Percentiles rank a stretch among this genome's conserved stretches.
Evolutionary conservation across 192 early-diverging fungal species (phyloP).

Genomic region (Entophlyctis helioformis): DNA sequence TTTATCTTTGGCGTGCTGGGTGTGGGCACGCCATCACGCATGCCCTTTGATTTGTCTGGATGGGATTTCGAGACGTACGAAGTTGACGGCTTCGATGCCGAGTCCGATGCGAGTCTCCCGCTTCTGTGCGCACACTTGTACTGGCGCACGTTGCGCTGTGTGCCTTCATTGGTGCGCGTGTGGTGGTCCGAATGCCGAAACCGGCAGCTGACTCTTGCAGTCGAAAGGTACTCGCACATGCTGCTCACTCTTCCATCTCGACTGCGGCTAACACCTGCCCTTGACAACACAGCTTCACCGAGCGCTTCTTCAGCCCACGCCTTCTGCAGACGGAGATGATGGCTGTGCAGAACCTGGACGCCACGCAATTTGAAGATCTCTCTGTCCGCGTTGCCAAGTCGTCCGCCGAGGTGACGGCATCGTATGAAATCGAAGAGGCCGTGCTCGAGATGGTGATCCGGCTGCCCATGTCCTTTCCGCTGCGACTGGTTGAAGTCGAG

Average conservation of each 20-base stretch:
- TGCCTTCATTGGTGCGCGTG: conserved; percentile 57
- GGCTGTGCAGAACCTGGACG: conserved; percentile 33
- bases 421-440: conserved; percentile 69
- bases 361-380: conserved; percentile 40
- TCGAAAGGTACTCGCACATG: conserved; percentile 41
- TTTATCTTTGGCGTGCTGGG: conserved; percentile 53
- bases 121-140: conserved; percentile 67
- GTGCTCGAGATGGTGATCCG: conserved; percentile 60
- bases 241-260: neutral
- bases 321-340: conserved; percentile 53
- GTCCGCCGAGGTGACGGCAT: conserved; percentile 55
- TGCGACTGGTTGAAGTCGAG: conserved; percentile 59
- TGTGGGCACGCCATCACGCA: conserved; percentile 29
- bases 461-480: conserved; percentile 56
- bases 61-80: conserved; percentile 60
- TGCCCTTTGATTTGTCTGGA: conserved; percentile 50
- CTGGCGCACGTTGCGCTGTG: conserved; percentile 40
- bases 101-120: conserved; percentile 38
- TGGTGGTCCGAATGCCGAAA: conserved; percentile 79
- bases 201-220: conserved; percentile 55
- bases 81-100: conserved; percentile 26
- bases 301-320: conserved; percentile 52
- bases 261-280: neutral
- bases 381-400: conserved; percentile 48
- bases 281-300: conserved; percentile 44